phyloP scores from a whole-genome alignment of 1,284 basidiomycete genomes.

The Pseudozyma pruni region DNA sequence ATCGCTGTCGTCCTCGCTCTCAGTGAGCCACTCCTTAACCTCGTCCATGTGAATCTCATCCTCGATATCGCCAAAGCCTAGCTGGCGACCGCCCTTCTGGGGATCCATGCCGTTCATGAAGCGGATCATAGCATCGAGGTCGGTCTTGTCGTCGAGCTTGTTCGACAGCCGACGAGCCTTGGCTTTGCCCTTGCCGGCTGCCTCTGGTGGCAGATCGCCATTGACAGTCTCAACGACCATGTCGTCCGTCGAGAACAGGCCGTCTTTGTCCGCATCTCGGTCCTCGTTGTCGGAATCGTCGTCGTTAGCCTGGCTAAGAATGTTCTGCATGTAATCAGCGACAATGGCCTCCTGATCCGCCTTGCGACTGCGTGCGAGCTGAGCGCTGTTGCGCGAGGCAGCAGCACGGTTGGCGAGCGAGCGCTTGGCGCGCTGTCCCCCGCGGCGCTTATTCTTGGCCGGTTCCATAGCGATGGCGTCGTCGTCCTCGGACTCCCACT shows the following conservation, averaged over 20 bases:
- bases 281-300: slow-evolving; percentile 16
- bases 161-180: slow-evolving; percentile 29
- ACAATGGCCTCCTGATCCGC: slow-evolving; percentile 57
- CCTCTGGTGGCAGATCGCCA: slow-evolving; percentile 5
- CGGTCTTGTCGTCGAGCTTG: slow-evolving; percentile 37
- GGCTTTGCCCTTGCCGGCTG: slow-evolving; percentile 23
- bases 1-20: slow-evolving; percentile 40
- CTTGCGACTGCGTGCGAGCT: slow-evolving; percentile 32
- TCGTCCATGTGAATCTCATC: slow-evolving; percentile 48
- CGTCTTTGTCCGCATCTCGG: slow-evolving; percentile 3
- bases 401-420: slow-evolving; percentile 22
- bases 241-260: slow-evolving; percentile 14
- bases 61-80: slow-evolving; percentile 57
- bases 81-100: slow-evolving; percentile 51
- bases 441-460: slow-evolving; percentile 24
- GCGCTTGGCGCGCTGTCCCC: slow-evolving; percentile 42
- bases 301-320: slow-evolving; percentile 35
- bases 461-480: slow-evolving; percentile 15
- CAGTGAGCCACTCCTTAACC: slow-evolving; percentile 60
- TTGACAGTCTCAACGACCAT: slow-evolving; percentile 30
- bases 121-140: slow-evolving; percentile 55
- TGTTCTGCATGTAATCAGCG: slow-evolving; percentile 65
- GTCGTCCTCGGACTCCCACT: slow-evolving; percentile 35
- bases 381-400: slow-evolving; percentile 19
- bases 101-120: slow-evolving; percentile 63